These are phyloP conservation scores for Mallotus japonicus DNA, from an alignment of 441 rosid genomes.

Conservation along the genomic window DNA sequence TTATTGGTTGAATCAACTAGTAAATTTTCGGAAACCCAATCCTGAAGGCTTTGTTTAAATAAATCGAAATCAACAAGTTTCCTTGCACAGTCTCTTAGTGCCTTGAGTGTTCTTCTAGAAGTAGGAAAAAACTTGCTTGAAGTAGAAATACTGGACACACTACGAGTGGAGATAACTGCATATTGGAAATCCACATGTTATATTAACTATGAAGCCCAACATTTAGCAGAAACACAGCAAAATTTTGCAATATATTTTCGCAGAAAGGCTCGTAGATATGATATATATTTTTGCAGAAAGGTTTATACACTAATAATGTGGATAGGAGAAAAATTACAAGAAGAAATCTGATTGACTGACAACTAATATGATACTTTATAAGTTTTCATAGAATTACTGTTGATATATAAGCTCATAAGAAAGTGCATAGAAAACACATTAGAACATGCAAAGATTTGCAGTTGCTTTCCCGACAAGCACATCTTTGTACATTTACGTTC, in stretches of 20 bases:
- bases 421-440: background rate
- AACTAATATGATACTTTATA: background rate
- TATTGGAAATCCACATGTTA: background rate
- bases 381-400: background rate
- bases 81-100: conserved; percentile 47
- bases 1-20: conserved; percentile 25
- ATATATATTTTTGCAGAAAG: too few relatives aligned
- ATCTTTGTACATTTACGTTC: background rate
- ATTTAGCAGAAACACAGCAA: background rate
- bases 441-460: too few relatives aligned
- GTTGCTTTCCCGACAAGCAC: too few relatives aligned
- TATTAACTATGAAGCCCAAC: background rate
- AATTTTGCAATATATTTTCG: background rate
- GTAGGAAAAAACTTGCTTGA: conserved; percentile 42
- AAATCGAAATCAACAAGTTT: conserved; percentile 38
- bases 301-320: background rate
- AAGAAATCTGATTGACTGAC: too few relatives aligned
- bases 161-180: conserved; percentile 47
- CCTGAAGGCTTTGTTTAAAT: conserved; percentile 41
- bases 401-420: background rate
- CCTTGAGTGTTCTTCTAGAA: conserved; percentile 50
- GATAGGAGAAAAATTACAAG: background rate
- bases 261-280: background rate
- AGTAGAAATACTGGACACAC: conserved; percentile 44
- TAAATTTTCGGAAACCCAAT: conserved; percentile 48